Evolutionary conservation across 2,329 filamentous ascomycete genomes (phyloP).

Genomic region (Pleurostoma richardsiae): DNA sequence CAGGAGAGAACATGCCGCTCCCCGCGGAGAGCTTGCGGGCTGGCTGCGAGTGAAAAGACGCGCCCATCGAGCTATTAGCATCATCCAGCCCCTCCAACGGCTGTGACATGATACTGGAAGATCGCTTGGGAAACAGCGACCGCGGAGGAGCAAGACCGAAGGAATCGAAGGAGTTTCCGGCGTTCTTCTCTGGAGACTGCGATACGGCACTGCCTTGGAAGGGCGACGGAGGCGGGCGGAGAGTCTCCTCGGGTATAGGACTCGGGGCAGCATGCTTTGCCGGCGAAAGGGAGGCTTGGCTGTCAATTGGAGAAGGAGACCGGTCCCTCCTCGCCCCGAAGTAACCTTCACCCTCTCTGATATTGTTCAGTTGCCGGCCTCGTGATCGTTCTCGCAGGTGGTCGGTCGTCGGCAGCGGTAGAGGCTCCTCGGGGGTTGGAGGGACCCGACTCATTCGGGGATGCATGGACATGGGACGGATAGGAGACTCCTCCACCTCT

Average conservation of each 20-base stretch:
- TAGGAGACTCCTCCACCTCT: conserved; percentile 51
- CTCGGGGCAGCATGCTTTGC: neutral
- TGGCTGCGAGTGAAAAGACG: conserved; percentile 57
- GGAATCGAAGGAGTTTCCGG: conserved; percentile 43
- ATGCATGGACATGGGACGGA: conserved; percentile 69
- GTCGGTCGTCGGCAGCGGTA: conserved; percentile 38
- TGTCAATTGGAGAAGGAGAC: conserved; percentile 50
- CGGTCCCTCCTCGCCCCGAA: conserved; percentile 54
- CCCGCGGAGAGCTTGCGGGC: conserved; percentile 75
- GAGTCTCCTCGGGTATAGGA: conserved; percentile 24
- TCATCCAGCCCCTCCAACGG: conserved; percentile 66
- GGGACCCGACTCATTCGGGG: conserved; percentile 65
- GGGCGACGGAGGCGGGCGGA: conserved; percentile 28
- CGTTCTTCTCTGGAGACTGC: conserved; percentile 38
- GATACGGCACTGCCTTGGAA: conserved; percentile 22
- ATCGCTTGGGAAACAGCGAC: conserved; percentile 42
- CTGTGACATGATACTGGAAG: conserved; percentile 58
- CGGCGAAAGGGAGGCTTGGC: conserved; percentile 9
- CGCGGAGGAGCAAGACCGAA: conserved; percentile 45
- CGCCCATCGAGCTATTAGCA: conserved; percentile 52
- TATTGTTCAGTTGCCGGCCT: conserved; percentile 31
- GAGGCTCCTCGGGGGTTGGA: conserved; percentile 39
- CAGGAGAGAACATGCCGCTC: conserved; percentile 54
- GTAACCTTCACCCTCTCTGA: conserved; percentile 31
- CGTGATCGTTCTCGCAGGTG: conserved; percentile 32